A percentile compares a stretch with the other conserved stretches of the same genome.
These are phyloP conservation scores for Colletotrichum incanum DNA, from an alignment of 2,329 filamentous ascomycete genomes.

Conservation along the genomic window DNA sequence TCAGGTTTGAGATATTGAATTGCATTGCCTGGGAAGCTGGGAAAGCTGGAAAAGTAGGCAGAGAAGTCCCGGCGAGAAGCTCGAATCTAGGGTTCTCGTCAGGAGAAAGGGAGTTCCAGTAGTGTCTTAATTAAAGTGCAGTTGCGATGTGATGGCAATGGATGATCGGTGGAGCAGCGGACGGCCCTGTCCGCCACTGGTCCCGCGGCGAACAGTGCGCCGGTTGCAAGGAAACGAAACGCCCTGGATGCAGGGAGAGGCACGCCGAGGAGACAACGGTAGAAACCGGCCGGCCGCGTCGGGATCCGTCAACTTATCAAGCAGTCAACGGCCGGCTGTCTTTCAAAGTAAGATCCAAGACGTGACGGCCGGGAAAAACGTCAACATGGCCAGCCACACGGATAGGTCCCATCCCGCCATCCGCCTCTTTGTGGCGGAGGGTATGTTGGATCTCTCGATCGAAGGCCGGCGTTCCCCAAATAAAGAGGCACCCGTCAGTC, in stretches of 20 bases:
- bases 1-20: conserved; percentile 27
- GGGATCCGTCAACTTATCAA: background rate
- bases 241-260: conserved; percentile 30
- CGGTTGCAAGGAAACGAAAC: conserved; percentile 34
- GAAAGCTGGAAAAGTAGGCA: background rate
- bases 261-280: conserved; percentile 16
- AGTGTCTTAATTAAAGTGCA: conserved; percentile 38
- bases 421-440: background rate
- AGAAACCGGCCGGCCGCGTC: conserved; percentile 11
- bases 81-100: conserved; percentile 8
- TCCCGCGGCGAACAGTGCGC: conserved; percentile 26
- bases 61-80: background rate
- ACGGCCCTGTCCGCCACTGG: conserved; percentile 3
- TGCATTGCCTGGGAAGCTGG: background rate
- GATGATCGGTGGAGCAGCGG: conserved; percentile 28
- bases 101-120: conserved; percentile 36
- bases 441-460: background rate
- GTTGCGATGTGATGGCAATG: conserved; percentile 21
- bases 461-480: conserved; percentile 9
- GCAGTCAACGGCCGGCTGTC: background rate
- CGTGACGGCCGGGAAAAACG: background rate
- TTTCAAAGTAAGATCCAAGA: background rate
- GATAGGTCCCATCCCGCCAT: background rate
- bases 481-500: conserved; percentile 22
- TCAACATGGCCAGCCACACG: conserved; percentile 8